Evolutionary conservation across 768 basidiomycete species (phyloP).

Genomic region (Arthromyces matolae): DNA sequence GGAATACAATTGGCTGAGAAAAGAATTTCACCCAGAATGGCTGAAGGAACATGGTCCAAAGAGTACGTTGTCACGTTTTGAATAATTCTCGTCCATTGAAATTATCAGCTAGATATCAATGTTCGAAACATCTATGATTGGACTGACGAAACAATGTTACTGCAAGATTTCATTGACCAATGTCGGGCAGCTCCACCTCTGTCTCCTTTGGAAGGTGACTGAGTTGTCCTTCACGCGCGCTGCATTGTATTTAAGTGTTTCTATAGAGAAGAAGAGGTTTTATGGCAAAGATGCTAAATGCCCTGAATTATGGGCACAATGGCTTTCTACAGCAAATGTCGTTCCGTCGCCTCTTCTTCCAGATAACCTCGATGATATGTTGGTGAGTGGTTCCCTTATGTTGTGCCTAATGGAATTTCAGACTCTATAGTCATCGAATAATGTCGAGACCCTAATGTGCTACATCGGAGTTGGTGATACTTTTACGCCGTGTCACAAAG

Average conservation of each 20-base stretch:
- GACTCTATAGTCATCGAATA: constrained; percentile 27
- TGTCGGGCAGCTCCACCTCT: constrained; percentile 34
- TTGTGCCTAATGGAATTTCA: not conserved
- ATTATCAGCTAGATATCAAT: constrained; percentile 41
- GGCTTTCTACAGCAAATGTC: constrained; percentile 44
- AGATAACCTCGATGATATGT: constrained; percentile 51
- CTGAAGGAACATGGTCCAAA: constrained; percentile 34
- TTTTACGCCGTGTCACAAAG: constrained; percentile 82
- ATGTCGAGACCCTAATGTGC: constrained; percentile 80
- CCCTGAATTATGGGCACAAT: constrained; percentile 60
- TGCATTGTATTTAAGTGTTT: constrained; percentile 1
- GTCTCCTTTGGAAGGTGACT: constrained; percentile 37
- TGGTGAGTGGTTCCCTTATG: constrained; percentile 31
- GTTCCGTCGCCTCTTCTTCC: constrained; percentile 55
- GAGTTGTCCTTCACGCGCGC: constrained; percentile 6
- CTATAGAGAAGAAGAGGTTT: constrained; percentile 52
- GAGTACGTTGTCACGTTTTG: constrained; percentile 16
- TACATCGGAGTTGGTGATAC: constrained; percentile 82
- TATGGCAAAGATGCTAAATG: constrained; percentile 81
- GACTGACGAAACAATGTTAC: constrained; percentile 46
- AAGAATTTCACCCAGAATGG: constrained; percentile 55
- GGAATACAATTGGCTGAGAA: constrained; percentile 48
- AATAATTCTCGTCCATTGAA: not conserved
- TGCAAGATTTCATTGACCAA: constrained; percentile 50
- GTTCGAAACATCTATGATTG: constrained; percentile 64